Evolutionary conservation across 2,329 filamentous ascomycete species (phyloP).

Genomic region (Xylaria sp.): DNA sequence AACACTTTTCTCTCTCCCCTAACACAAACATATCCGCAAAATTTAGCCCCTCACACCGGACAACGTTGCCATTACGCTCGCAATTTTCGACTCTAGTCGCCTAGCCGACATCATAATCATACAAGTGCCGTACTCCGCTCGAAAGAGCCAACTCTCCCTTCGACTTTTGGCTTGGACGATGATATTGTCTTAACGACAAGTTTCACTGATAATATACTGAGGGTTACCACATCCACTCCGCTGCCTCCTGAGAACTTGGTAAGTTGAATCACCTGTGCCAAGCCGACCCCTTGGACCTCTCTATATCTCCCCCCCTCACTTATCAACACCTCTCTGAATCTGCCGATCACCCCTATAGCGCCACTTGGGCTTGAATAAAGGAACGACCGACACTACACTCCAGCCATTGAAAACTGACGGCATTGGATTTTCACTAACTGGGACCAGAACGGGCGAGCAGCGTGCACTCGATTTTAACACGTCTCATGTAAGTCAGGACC

Average conservation of each 20-base stretch:
- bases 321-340: neutral
- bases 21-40: conserved; percentile 21
- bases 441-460: conserved; percentile 12
- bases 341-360: neutral
- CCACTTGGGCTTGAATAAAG: neutral
- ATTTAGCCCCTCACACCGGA: conserved; percentile 24
- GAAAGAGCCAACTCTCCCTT: neutral
- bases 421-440: conserved; percentile 23
- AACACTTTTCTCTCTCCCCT: conserved; percentile 14
- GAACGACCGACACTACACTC: neutral
- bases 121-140: conserved; percentile 7
- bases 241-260: neutral
- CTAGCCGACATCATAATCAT: conserved; percentile 7
- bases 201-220: conserved; percentile 11
- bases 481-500: conserved; percentile 16
- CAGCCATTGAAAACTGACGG: neutral
- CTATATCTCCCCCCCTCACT: conserved; percentile 1
- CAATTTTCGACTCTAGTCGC: conserved; percentile 13
- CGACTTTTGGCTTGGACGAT: neutral
- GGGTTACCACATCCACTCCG: neutral
- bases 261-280: neutral
- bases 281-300: neutral
- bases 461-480: conserved; percentile 16
- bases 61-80: conserved; percentile 19
- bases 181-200: conserved; percentile 8